A percentile compares a stretch with the other conserved stretches of the same genome.
phyloP scores from a whole-genome alignment of 352 stramenopile species.

The Phytopythium helicoides region DNA sequence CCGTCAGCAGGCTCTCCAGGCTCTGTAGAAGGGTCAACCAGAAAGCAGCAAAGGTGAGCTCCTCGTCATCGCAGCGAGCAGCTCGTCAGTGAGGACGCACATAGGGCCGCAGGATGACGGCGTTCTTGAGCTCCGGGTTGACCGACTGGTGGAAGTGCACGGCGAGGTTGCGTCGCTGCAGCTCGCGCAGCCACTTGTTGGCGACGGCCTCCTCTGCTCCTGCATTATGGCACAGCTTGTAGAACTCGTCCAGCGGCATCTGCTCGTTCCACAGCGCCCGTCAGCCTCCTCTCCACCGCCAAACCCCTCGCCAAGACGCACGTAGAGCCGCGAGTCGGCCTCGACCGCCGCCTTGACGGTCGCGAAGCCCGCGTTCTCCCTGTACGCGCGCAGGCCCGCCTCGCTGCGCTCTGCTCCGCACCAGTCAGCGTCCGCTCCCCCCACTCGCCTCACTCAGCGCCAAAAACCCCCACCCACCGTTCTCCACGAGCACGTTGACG shows the following conservation, averaged over 20 bases:
- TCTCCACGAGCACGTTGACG: slow-evolving; percentile 55
- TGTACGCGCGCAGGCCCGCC: slow-evolving; percentile 24
- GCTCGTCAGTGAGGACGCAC: slow-evolving; percentile 25
- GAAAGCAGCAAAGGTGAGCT: not conserved
- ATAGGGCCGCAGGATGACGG: slow-evolving; percentile 66
- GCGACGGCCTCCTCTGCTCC: slow-evolving; percentile 65
- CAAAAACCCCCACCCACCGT: slow-evolving; percentile 16
- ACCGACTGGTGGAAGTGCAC: slow-evolving; percentile 71
- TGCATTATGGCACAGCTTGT: slow-evolving; percentile 66
- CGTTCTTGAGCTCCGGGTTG: slow-evolving; percentile 65
- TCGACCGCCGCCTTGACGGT: slow-evolving; percentile 65
- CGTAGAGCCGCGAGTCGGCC: slow-evolving; percentile 48
- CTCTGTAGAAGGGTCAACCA: slow-evolving; percentile 29
- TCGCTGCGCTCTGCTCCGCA: slow-evolving; percentile 24
- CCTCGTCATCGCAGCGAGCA: not conserved
- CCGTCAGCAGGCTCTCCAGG: slow-evolving; percentile 61
- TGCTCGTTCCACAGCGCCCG: slow-evolving; percentile 10
- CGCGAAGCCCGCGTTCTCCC: slow-evolving; percentile 59
- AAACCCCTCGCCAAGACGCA: slow-evolving; percentile 17
- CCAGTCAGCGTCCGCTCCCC: not conserved
- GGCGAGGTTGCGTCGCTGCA: slow-evolving; percentile 73
- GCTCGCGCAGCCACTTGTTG: slow-evolving; percentile 73
- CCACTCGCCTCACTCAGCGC: not conserved
- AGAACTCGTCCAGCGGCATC: slow-evolving; percentile 70
- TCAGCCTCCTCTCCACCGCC: slow-evolving; percentile 2